phyloP scores from a whole-genome alignment of 1,284 basidiomycete species.

The Cryptococcus deneoformans region DNA sequence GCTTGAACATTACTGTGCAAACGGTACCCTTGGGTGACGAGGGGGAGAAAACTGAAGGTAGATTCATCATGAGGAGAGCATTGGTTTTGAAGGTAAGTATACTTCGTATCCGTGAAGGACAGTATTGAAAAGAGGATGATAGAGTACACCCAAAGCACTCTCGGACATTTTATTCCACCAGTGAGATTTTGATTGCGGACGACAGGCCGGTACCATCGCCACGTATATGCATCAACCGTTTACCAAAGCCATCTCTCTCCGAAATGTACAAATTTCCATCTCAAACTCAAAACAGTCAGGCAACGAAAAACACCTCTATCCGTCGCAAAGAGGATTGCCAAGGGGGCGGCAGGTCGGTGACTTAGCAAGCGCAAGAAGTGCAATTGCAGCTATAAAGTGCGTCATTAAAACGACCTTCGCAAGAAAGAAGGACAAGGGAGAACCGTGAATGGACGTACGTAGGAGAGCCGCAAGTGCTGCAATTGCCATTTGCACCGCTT shows the following conservation, averaged over 20 bases:
- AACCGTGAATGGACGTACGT: constrained; percentile 3
- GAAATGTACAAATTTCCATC: too few species aligned
- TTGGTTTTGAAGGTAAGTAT: neutral
- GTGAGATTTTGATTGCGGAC: too few species aligned
- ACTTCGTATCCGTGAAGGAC: too few species aligned
- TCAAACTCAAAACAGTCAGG: neutral
- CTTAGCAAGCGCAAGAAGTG: constrained; percentile 11
- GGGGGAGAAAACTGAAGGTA: neutral
- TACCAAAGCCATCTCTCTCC: too few species aligned
- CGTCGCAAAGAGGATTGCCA: neutral
- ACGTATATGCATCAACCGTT: too few species aligned
- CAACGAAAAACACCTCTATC: neutral
- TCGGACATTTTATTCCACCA: neutral
- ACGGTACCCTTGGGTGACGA: neutral
- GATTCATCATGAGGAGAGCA: neutral
- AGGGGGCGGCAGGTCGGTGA: neutral
- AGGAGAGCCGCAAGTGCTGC: constrained; percentile 10
- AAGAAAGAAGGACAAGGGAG: too few species aligned
- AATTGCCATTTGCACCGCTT: constrained; percentile 9
- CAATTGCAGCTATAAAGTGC: constrained; percentile 5
- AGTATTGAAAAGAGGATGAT: too few species aligned
- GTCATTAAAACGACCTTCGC: too few species aligned
- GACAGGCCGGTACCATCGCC: too few species aligned
- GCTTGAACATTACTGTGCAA: neutral
- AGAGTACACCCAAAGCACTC: neutral